A percentile compares a stretch with the other conserved stretches of the same genome.
These are phyloP conservation scores for Eryngium alpinum DNA, from an alignment of 140 eudicot species.

Conservation along the genomic window DNA sequence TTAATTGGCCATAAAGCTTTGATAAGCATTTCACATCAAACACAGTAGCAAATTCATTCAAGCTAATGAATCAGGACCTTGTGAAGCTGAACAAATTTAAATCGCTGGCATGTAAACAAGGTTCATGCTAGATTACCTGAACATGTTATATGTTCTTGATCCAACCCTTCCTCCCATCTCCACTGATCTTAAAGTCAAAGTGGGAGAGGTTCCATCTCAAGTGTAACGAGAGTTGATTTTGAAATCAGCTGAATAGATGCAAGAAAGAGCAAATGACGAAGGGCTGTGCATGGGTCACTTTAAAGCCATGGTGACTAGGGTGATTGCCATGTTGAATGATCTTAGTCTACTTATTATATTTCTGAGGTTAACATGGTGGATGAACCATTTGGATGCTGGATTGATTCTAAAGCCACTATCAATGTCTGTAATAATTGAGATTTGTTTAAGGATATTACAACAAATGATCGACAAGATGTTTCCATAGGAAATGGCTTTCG, in stretches of 20 bases:
- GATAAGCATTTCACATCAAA: no score
- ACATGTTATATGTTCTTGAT: neutral
- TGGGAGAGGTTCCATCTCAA: neutral
- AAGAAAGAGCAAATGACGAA: slow-evolving; percentile 11
- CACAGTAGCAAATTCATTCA: no score
- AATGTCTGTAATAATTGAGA: neutral
- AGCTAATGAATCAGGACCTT: neutral
- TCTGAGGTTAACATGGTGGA: slow-evolving; percentile 20
- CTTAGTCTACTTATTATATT: neutral
- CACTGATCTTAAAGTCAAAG: neutral
- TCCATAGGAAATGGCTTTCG: neutral
- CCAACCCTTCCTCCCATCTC: neutral
- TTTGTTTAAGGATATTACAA: neutral
- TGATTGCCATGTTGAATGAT: neutral
- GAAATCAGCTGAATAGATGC: neutral
- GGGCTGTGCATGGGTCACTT: neutral
- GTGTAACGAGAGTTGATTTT: no score
- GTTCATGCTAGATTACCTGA: neutral
- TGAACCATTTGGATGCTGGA: neutral
- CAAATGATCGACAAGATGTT: neutral
- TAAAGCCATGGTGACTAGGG: no score
- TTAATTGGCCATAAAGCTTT: no score
- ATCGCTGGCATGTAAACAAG: neutral
- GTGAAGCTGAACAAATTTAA: neutral
- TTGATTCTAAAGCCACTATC: neutral